Percentiles rank a stretch among this genome's conserved stretches.
These are phyloP conservation scores for Lichtheimia ramosa DNA, from an alignment of 371 early-diverging fungal species.

Conservation along the genomic window DNA sequence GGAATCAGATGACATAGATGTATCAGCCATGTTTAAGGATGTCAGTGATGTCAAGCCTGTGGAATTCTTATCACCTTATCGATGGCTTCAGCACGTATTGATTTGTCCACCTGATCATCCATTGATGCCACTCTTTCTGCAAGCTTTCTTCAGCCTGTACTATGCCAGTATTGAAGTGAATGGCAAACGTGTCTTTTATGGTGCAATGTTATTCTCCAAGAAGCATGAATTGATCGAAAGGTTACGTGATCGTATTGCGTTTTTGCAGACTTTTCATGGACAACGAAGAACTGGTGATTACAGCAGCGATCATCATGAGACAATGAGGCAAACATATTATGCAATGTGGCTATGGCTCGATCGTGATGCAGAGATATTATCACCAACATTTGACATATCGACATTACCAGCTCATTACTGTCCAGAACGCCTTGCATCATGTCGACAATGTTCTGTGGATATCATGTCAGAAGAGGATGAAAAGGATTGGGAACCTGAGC, in stretches of 20 bases:
- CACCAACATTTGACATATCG: slow-evolving; percentile 28
- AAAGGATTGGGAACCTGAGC: slow-evolving; percentile 23
- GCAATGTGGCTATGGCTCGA: slow-evolving; percentile 69
- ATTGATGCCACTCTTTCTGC: slow-evolving; percentile 55
- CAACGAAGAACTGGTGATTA: slow-evolving; percentile 26
- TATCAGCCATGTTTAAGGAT: slow-evolving; percentile 32
- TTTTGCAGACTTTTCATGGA: slow-evolving; percentile 46
- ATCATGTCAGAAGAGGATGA: not conserved
- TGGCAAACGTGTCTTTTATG: slow-evolving; percentile 38
- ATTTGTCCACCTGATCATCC: slow-evolving; percentile 51
- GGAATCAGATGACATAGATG: slow-evolving; percentile 20
- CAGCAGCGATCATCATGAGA: slow-evolving; percentile 20
- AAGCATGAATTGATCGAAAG: slow-evolving; percentile 44
- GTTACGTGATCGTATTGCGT: slow-evolving; percentile 48
- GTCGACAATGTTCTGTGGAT: slow-evolving; percentile 14
- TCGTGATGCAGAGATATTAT: slow-evolving; percentile 35
- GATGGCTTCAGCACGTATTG: slow-evolving; percentile 57
- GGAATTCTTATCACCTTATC: slow-evolving; percentile 58
- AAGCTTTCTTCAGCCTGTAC: slow-evolving; percentile 69
- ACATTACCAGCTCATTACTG: slow-evolving; percentile 47
- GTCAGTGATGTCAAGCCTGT: slow-evolving; percentile 45
- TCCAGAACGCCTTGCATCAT: slow-evolving; percentile 27
- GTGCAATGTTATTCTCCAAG: slow-evolving; percentile 51
- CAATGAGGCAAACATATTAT: slow-evolving; percentile 50
- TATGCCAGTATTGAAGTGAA: slow-evolving; percentile 35